A percentile compares a stretch with the other conserved stretches of the same genome.
Conservation (phyloP, 495 filamentous ascomycete genomes). For the Aspergillus ellipticus region DNA sequence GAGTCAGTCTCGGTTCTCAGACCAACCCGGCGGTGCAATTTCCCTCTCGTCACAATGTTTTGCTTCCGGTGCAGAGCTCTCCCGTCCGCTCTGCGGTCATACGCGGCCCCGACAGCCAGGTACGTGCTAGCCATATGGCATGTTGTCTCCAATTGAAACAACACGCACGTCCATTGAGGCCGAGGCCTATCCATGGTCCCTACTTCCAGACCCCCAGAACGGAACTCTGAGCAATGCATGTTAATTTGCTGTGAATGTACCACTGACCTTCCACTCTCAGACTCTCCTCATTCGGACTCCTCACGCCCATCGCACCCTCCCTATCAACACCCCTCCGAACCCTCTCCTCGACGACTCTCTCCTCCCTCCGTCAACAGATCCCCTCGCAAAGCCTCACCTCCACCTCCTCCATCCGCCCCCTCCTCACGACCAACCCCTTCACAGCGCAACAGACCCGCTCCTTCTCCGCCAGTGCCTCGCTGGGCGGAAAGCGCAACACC, state of each 20-base stretch:
- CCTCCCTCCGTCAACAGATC: conserved; percentile 19
- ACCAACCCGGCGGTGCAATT: background rate
- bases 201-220: background rate
- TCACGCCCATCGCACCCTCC: conserved; percentile 22
- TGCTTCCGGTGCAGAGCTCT: conserved; percentile 32
- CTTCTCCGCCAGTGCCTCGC: conserved; percentile 41
- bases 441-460: conserved; percentile 30
- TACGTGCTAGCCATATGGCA: background rate
- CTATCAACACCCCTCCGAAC: conserved; percentile 22
- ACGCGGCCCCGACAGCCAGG: conserved; percentile 16
- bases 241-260: background rate
- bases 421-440: conserved; percentile 19
- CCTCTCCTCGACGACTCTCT: conserved; percentile 30
- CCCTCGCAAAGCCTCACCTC: conserved; percentile 19
- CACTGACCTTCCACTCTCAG: background rate
- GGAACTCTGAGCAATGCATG: background rate
- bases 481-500: conserved; percentile 56
- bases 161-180: background rate
- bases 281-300: conserved; percentile 6
- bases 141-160: background rate
- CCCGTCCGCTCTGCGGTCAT: conserved; percentile 22
- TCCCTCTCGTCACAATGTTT: conserved; percentile 26
- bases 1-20: conserved; percentile 4
- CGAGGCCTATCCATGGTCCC: background rate
- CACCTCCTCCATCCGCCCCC: conserved; percentile 24